A percentile compares a stretch with the other conserved stretches of the same genome.
These are phyloP conservation scores for Diplotaxis tenuifolia DNA, from an alignment of 345 rosid species.

Conservation along the genomic window DNA sequence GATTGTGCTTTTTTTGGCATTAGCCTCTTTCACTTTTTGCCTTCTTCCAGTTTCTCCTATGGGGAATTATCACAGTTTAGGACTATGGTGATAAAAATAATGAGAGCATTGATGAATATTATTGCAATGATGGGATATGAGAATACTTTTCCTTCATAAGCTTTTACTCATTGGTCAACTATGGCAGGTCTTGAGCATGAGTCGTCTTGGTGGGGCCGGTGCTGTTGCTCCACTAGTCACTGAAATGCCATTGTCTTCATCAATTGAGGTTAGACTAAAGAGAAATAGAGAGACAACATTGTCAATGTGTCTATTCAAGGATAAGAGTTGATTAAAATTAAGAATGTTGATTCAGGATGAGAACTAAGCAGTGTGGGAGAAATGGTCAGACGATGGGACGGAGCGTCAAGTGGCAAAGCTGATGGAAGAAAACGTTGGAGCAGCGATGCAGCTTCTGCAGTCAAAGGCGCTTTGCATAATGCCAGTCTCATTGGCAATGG, in stretches of 20 bases:
- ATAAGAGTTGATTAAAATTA: not conserved
- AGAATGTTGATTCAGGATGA: slow-evolving; percentile 55
- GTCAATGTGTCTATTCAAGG: not conserved
- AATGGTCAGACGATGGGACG: slow-evolving; percentile 93
- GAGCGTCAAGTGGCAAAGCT: slow-evolving; percentile 94
- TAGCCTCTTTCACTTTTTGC: slow-evolving; percentile 29
- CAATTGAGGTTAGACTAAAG: slow-evolving; percentile 65
- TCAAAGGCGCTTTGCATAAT: slow-evolving; percentile 98
- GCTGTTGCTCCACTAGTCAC: slow-evolving; percentile 99
- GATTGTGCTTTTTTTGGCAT: slow-evolving; percentile 18
- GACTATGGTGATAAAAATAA: slow-evolving; percentile 8
- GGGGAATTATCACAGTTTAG: slow-evolving; percentile 9
- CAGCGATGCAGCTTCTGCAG: slow-evolving; percentile 96
- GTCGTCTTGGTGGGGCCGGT: slow-evolving; percentile 95
- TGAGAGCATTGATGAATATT: slow-evolving; percentile 22
- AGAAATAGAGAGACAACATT: not conserved
- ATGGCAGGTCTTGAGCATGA: slow-evolving; percentile 93
- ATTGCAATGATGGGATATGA: slow-evolving; percentile 21
- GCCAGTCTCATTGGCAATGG: slow-evolving; percentile 91
- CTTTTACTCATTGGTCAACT: slow-evolving; percentile 19
- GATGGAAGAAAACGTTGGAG: slow-evolving; percentile 97
- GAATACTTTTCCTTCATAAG: slow-evolving; percentile 3
- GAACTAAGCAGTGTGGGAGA: slow-evolving; percentile 89
- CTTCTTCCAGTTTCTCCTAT: not conserved
- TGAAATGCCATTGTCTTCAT: slow-evolving; percentile 73